Conservation (phyloP, 352 stramenopile species). For the Pythium scleroteichum region DNA sequence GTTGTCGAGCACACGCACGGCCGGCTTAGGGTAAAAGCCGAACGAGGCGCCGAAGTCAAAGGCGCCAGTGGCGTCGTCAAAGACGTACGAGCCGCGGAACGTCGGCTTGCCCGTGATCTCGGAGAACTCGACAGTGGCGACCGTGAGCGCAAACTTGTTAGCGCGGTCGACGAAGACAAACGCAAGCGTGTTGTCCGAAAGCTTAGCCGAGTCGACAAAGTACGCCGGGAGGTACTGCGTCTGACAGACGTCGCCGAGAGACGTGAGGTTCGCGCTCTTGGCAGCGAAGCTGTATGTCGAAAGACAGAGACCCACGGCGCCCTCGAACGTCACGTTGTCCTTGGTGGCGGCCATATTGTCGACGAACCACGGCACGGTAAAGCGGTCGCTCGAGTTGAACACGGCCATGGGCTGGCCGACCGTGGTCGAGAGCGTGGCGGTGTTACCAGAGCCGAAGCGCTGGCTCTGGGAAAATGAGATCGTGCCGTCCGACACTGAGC, state of each 20-base stretch:
- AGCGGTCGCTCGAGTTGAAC: slow-evolving; percentile 59
- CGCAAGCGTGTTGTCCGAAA: slow-evolving; percentile 60
- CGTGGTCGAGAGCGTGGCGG: slow-evolving; percentile 42
- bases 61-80: slow-evolving; percentile 52
- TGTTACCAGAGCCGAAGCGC: slow-evolving; percentile 50
- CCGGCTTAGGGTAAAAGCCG: slow-evolving; percentile 72
- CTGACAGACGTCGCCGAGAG: slow-evolving; percentile 48
- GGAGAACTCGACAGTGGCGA: slow-evolving; percentile 71
- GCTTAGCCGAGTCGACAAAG: slow-evolving; percentile 67
- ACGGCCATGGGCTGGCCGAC: slow-evolving; percentile 63
- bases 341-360: slow-evolving; percentile 47
- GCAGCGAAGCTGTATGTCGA: slow-evolving; percentile 37
- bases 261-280: slow-evolving; percentile 31
- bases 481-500: slow-evolving; percentile 41
- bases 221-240: slow-evolving; percentile 59
- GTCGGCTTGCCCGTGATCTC: slow-evolving; percentile 47
- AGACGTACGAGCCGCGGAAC: slow-evolving; percentile 73
- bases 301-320: slow-evolving; percentile 58
- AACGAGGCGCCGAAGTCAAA: slow-evolving; percentile 70
- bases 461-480: slow-evolving; percentile 60
- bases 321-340: slow-evolving; percentile 42
- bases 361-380: slow-evolving; percentile 74
- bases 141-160: slow-evolving; percentile 77
- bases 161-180: slow-evolving; percentile 69
- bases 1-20: slow-evolving; percentile 51